These are phyloP conservation scores for Russula dissimulans DNA, from an alignment of 768 basidiomycete species.

Conservation along the genomic window DNA sequence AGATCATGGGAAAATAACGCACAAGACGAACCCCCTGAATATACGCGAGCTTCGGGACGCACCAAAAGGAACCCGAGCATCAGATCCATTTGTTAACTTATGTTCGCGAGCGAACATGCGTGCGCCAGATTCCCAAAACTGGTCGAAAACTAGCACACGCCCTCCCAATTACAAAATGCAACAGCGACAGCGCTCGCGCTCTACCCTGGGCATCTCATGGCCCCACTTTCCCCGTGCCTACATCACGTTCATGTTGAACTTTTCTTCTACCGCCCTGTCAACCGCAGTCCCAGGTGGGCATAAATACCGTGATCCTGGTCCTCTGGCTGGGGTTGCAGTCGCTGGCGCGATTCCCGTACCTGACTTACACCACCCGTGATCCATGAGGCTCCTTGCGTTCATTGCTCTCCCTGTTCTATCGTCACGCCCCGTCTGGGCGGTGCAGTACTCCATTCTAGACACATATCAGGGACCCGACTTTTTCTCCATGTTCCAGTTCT, in stretches of 20 bases:
- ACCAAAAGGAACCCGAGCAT: too few relatives aligned
- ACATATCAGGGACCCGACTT: slow-evolving; percentile 7
- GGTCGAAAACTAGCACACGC: too few relatives aligned
- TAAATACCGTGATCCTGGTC: not conserved
- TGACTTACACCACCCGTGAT: not conserved
- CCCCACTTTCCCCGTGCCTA: too few relatives aligned
- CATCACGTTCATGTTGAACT: not conserved
- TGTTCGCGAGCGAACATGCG: too few relatives aligned
- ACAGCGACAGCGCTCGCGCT: too few relatives aligned
- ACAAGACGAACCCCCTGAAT: too few relatives aligned
- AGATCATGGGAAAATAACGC: not conserved
- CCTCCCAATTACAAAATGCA: too few relatives aligned
- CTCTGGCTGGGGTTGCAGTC: too few relatives aligned
- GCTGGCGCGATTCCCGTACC: not conserved
- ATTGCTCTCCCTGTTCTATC: not conserved
- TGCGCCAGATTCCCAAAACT: too few relatives aligned
- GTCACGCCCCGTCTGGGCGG: not conserved
- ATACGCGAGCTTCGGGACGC: too few relatives aligned
- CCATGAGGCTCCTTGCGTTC: not conserved
- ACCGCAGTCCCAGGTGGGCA: not conserved
- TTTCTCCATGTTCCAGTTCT: slow-evolving; percentile 13
- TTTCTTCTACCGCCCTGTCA: not conserved
- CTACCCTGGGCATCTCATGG: too few relatives aligned
- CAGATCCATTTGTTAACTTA: too few relatives aligned
- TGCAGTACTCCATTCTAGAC: slow-evolving; percentile 4